Conservation (phyloP, 768 basidiomycete species). For the Boletus eberwhitei region DNA sequence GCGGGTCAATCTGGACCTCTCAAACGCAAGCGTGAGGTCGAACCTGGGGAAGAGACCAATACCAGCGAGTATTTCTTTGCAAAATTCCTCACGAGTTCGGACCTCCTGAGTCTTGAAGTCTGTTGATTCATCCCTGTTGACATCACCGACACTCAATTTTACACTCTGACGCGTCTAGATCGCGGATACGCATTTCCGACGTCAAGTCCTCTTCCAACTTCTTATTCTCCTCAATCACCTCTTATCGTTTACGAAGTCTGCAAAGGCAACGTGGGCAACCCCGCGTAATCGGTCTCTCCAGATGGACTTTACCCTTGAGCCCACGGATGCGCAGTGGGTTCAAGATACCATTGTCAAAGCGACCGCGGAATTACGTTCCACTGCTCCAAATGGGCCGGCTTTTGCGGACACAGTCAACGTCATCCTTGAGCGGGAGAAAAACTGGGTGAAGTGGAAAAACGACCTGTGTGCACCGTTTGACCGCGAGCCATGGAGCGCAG, state of each 20-base stretch:
- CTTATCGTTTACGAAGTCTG: slow-evolving; percentile 65
- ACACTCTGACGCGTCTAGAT: slow-evolving; percentile 46
- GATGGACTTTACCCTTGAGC: slow-evolving; percentile 76
- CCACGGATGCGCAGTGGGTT: slow-evolving; percentile 70
- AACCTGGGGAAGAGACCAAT: slow-evolving; percentile 49
- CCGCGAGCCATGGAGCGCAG: slow-evolving; percentile 58
- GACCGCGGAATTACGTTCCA: slow-evolving; percentile 58
- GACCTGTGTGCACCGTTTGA: slow-evolving; percentile 78
- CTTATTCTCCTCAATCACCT: slow-evolving; percentile 76
- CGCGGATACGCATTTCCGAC: slow-evolving; percentile 88
- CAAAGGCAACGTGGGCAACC: slow-evolving; percentile 58
- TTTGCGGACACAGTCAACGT: slow-evolving; percentile 72
- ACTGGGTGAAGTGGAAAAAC: slow-evolving; percentile 91
- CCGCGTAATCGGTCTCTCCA: slow-evolving; percentile 75
- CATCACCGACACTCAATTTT: slow-evolving; percentile 2
- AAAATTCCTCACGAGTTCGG: slow-evolving; percentile 87
- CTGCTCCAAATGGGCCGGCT: slow-evolving; percentile 70
- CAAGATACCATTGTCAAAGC: slow-evolving; percentile 62
- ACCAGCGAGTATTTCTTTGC: slow-evolving; percentile 84
- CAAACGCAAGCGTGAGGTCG: slow-evolving; percentile 68
- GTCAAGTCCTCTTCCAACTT: slow-evolving; percentile 86
- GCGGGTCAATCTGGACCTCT: slow-evolving; percentile 35
- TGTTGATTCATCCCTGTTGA: slow-evolving; percentile 17
- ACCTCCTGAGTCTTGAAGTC: slow-evolving; percentile 85
- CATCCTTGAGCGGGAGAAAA: slow-evolving; percentile 79